phyloP scores from a whole-genome alignment of 2,329 filamentous ascomycete species.

The Fusarium palustre region DNA sequence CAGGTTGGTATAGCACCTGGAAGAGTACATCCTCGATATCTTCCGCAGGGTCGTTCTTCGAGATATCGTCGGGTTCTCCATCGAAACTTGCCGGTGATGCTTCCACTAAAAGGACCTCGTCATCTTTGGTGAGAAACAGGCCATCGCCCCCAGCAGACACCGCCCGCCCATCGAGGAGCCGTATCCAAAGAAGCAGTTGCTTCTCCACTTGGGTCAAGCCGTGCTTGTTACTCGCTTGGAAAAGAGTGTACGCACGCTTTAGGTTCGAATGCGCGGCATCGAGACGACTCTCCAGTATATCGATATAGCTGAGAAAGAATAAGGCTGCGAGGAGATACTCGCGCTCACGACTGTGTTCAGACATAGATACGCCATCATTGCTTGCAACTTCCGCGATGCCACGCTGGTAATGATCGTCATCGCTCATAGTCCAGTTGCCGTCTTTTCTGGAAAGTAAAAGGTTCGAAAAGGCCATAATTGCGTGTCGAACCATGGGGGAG shows the following conservation, averaged over 20 bases:
- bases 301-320: constrained; percentile 67
- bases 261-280: constrained; percentile 62
- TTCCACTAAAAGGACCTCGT: constrained; percentile 59
- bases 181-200: constrained; percentile 65
- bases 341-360: constrained; percentile 48
- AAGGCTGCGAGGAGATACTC: constrained; percentile 62
- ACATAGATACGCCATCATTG: constrained; percentile 40
- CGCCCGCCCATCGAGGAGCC: constrained; percentile 65
- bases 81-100: constrained; percentile 56
- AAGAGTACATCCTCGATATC: constrained; percentile 65
- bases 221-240: constrained; percentile 56
- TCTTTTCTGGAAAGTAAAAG: constrained; percentile 56
- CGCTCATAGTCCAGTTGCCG: constrained; percentile 49
- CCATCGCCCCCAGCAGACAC: constrained; percentile 68
- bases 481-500: constrained; percentile 60
- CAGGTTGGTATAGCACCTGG: constrained; percentile 66
- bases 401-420: constrained; percentile 54
- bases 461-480: constrained; percentile 65
- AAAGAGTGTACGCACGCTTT: constrained; percentile 61
- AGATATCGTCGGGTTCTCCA: constrained; percentile 45
- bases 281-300: constrained; percentile 59
- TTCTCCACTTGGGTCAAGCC: constrained; percentile 57
- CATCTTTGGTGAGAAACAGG: constrained; percentile 61
- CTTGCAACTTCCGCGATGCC: constrained; percentile 51
- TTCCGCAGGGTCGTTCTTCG: constrained; percentile 43